phyloP scores from a whole-genome alignment of 1,284 basidiomycete genomes.

The Xerocomus cyaneibrunnescens region DNA sequence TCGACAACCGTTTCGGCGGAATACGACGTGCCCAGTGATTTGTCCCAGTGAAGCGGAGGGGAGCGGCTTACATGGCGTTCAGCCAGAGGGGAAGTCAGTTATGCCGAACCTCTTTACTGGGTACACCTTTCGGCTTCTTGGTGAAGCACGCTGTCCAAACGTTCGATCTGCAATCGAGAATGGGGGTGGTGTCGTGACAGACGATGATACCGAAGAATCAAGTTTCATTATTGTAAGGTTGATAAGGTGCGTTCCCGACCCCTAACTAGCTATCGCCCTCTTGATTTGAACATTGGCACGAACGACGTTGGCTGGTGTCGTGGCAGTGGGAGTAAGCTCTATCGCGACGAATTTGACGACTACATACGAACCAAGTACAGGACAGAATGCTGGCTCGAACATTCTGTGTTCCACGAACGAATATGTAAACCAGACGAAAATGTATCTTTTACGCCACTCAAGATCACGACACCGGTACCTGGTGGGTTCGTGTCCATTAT shows the following conservation, averaged over 20 bases:
- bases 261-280: neutral
- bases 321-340: constrained; percentile 63
- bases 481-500: constrained; percentile 37
- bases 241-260: constrained; percentile 50
- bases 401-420: constrained; percentile 66
- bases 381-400: constrained; percentile 83
- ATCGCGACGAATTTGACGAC: constrained; percentile 49
- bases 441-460: constrained; percentile 60
- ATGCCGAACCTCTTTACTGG: constrained; percentile 48
- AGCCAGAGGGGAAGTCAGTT: constrained; percentile 1
- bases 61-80: constrained; percentile 11
- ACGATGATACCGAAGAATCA: constrained; percentile 46
- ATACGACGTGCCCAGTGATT: constrained; percentile 28
- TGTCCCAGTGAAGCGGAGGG: constrained; percentile 21
- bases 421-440: constrained; percentile 58
- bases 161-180: constrained; percentile 59
- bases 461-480: constrained; percentile 48
- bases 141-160: constrained; percentile 56
- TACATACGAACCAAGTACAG: constrained; percentile 53
- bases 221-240: constrained; percentile 69
- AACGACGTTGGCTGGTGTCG: neutral
- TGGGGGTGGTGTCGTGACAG: constrained; percentile 50
- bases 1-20: constrained; percentile 51
- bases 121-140: constrained; percentile 54
- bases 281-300: neutral